Evolutionary conservation across 2,329 filamentous ascomycete genomes (phyloP).

Genomic region (Thielaviopsis euricoi): DNA sequence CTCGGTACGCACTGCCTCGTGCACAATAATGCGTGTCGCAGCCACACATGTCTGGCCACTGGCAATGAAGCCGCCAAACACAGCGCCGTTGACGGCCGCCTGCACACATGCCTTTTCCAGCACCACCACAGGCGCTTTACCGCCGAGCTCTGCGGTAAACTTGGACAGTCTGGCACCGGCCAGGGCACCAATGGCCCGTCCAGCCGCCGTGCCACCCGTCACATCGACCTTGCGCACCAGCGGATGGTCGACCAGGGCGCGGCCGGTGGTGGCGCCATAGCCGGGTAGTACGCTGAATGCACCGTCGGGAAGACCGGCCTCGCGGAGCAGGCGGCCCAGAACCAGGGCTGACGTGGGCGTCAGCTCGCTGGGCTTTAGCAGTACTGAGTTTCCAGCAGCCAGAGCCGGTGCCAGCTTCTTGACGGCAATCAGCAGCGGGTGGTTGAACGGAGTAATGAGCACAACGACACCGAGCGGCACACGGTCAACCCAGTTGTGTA

Average conservation of each 20-base stretch:
- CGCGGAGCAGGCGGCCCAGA: slow-evolving; percentile 38
- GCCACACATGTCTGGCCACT: slow-evolving; percentile 45
- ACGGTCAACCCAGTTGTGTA: slow-evolving; percentile 32
- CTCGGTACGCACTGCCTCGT: slow-evolving; percentile 28
- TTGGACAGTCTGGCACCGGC: slow-evolving; percentile 45
- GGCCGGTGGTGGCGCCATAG: slow-evolving; percentile 50
- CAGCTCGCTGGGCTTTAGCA: slow-evolving; percentile 38
- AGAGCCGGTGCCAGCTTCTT: slow-evolving; percentile 33
- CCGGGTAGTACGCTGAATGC: slow-evolving; percentile 62
- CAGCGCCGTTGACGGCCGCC: slow-evolving; percentile 38
- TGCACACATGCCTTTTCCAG: slow-evolving; percentile 50
- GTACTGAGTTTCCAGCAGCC: slow-evolving; percentile 30
- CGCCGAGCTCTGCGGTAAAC: slow-evolving; percentile 48
- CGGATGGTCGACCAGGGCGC: slow-evolving; percentile 48
- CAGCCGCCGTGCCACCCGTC: slow-evolving; percentile 57
- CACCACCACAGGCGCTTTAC: slow-evolving; percentile 48
- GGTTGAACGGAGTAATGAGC: slow-evolving; percentile 42
- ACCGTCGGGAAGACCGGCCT: slow-evolving; percentile 60
- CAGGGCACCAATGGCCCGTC: slow-evolving; percentile 55
- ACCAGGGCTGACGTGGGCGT: slow-evolving; percentile 26
- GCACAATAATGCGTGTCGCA: slow-evolving; percentile 41
- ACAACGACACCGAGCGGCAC: slow-evolving; percentile 34
- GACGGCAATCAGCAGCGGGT: slow-evolving; percentile 27
- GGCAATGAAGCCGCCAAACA: slow-evolving; percentile 30
- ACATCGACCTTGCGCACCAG: slow-evolving; percentile 60